Evolutionary conservation across 164 flowering plant genomes (phyloP), one percentile per base, ranked within the genome.

Genomic region (Buxus sempervirens): DNA sequence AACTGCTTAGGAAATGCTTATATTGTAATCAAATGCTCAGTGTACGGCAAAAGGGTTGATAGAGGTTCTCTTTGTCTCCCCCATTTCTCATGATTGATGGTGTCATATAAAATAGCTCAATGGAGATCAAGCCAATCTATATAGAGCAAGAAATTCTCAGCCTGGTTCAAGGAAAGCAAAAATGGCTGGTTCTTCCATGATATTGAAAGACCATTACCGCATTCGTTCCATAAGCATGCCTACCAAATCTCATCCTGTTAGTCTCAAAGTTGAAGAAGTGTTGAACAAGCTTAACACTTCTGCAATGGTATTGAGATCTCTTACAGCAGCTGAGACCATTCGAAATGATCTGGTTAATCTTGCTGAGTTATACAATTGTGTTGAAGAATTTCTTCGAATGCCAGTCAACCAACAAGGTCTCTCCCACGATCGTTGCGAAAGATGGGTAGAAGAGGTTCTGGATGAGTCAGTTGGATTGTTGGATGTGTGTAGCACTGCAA

Each of bases 361-460:
- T 5, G 72, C 66, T 1, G 64, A 67, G 61, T 53, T 75, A 60
- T 75, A 60, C 25, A 58, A 58, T 51, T 38, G 63, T 18, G 63
- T 69, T 0, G 66, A 75, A 7, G 68, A 78, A 12, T 66, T 75
- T 27, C 45, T 70, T 22, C 69, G 55, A 0, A 57, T 63, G 42
- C 76, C 76, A 6, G 57, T 42, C 27, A 62, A 58, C 45, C 81
- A 72, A 58, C 64, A 71, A 62, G 66, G 66, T 51, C 45, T 66
- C 18, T 9, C 9, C 10, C 66, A 49, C 21, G 57, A 58, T 19
- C 55, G 7, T 22, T 28, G 24, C 8, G 59, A 57, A 2, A 53
- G 24, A 57, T 57, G 27, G 59, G 59, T 57, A 9, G 28, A 23
- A 12, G 59, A 23, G 28, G 14, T 57, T 27, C 14, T 57, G 10